Evolutionary conservation across 1,284 basidiomycete species (phyloP).

Genomic region (Ceratobasidium sp.): DNA sequence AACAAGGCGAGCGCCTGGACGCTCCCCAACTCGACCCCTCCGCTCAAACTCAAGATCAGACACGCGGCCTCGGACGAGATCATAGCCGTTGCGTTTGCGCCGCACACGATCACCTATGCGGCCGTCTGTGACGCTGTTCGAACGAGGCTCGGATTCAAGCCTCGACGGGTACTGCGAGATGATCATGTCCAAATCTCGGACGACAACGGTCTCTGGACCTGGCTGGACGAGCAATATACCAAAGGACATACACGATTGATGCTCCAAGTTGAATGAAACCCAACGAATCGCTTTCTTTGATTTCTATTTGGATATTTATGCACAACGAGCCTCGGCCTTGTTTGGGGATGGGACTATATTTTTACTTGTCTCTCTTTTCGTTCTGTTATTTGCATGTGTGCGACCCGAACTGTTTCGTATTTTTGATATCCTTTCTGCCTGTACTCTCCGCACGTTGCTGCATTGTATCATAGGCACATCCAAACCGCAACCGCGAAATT

Average conservation of each 20-base stretch:
- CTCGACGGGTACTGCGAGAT: slow-evolving; percentile 13
- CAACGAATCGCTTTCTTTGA: slow-evolving; percentile 12
- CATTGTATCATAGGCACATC: slow-evolving; percentile 24
- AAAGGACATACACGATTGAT: slow-evolving; percentile 29
- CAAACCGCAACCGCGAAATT: not conserved
- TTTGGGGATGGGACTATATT: slow-evolving; percentile 3
- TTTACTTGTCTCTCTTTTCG: not conserved
- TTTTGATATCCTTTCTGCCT: not conserved
- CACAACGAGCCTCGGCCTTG: slow-evolving; percentile 15
- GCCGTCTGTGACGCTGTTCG: slow-evolving; percentile 25
- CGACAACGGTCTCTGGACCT: slow-evolving; percentile 17
- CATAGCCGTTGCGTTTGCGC: slow-evolving; percentile 24
- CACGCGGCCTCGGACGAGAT: slow-evolving; percentile 29
- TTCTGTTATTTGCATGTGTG: slow-evolving; percentile 1
- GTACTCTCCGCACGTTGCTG: not conserved
- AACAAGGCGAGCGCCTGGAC: slow-evolving; percentile 1
- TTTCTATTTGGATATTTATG: slow-evolving; percentile 25
- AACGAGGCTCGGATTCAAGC: slow-evolving; percentile 17
- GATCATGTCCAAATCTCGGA: not conserved
- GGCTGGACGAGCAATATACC: slow-evolving; percentile 33
- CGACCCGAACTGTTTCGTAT: no score
- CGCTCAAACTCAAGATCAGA: slow-evolving; percentile 23
- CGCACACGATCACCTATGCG: slow-evolving; percentile 19
- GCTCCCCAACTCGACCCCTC: slow-evolving; percentile 12
- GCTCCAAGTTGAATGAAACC: slow-evolving; percentile 25